phyloP scores from a whole-genome alignment of 768 basidiomycete species.

The Mycena polygramma region DNA sequence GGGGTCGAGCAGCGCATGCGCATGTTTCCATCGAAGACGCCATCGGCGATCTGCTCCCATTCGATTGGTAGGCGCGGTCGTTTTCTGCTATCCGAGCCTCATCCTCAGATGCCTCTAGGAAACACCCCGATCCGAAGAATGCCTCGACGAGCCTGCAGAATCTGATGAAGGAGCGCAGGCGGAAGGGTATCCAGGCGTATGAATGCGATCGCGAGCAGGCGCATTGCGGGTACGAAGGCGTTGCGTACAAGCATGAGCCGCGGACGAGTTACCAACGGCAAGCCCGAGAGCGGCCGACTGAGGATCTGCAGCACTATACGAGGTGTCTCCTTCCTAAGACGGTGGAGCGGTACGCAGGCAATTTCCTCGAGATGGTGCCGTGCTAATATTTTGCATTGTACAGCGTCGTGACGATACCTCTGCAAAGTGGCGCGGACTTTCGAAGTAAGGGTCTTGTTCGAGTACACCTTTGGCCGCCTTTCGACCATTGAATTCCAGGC shows the following conservation, averaged over 20 bases:
- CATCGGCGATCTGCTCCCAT: slow-evolving; percentile 77
- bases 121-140: slow-evolving; percentile 48
- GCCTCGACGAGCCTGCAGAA: slow-evolving; percentile 27
- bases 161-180: slow-evolving; percentile 39
- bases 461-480: slow-evolving; percentile 1
- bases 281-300: slow-evolving; percentile 60
- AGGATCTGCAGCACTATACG: slow-evolving; percentile 78
- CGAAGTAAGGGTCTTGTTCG: slow-evolving; percentile 56
- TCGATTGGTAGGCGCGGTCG: slow-evolving; percentile 72
- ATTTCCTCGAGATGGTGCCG: not conserved
- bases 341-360: slow-evolving; percentile 63
- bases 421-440: slow-evolving; percentile 73
- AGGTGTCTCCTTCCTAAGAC: slow-evolving; percentile 61
- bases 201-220: slow-evolving; percentile 47
- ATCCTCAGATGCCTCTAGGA: slow-evolving; percentile 42
- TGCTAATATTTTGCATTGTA: slow-evolving; percentile 8
- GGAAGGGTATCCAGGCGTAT: slow-evolving; percentile 51
- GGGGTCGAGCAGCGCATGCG: slow-evolving; percentile 68
- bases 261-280: slow-evolving; percentile 60
- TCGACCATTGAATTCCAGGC: slow-evolving; percentile 46
- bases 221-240: slow-evolving; percentile 54
- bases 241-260: slow-evolving; percentile 51
- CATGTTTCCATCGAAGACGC: slow-evolving; percentile 78
- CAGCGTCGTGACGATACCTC: slow-evolving; percentile 73
- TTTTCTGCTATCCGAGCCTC: slow-evolving; percentile 2